Conservation (phyloP, 768 basidiomycete genomes). For the Lactarius tabidus region DNA sequence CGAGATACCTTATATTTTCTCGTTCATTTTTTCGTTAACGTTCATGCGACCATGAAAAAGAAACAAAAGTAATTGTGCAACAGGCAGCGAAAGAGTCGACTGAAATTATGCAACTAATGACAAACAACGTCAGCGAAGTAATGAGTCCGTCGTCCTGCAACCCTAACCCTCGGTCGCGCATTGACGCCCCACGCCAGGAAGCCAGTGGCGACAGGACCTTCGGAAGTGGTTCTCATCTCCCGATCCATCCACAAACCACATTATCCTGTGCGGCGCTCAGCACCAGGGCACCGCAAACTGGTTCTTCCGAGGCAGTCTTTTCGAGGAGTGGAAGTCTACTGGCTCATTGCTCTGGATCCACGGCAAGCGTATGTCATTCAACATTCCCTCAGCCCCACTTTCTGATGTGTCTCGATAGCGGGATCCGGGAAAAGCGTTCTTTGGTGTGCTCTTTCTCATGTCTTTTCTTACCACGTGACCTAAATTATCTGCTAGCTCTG, state of each 20-base stretch:
- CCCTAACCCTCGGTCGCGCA: not conserved
- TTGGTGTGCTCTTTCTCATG: not conserved
- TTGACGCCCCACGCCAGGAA: not conserved
- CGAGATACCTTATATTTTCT: too few species aligned
- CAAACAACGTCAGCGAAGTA: not conserved
- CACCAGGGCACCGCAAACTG: not conserved
- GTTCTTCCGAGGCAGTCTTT: not conserved
- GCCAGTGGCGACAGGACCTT: not conserved
- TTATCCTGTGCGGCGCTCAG: not conserved
- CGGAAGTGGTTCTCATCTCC: not conserved
- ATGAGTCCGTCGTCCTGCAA: not conserved
- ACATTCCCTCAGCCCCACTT: not conserved
- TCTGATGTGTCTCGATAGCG: not conserved
- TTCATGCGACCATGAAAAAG: not conserved
- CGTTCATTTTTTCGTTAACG: too few species aligned
- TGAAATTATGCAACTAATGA: not conserved
- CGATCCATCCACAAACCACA: not conserved
- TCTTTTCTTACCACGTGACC: not conserved
- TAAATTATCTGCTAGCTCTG: not conserved
- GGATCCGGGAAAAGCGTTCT: not conserved
- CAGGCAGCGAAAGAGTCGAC: not conserved
- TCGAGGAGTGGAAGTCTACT: not conserved
- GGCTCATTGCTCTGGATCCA: not conserved
- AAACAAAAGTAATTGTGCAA: not conserved
- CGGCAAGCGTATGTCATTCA: not conserved